phyloP scores from a whole-genome alignment of 2,329 filamentous ascomycete species.

The Orbilia oligospora region DNA sequence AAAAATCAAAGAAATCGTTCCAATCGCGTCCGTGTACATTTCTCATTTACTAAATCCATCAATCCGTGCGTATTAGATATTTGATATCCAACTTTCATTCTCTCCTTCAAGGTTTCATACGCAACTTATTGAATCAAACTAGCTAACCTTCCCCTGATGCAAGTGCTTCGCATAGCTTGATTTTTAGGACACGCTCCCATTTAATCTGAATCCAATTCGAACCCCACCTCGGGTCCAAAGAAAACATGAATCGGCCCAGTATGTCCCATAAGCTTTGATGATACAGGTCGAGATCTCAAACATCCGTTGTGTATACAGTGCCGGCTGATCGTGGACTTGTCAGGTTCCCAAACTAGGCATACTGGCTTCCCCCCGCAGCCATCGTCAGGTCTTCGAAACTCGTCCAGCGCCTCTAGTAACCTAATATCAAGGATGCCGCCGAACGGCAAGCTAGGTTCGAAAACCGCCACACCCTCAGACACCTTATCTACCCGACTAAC shows the following conservation, averaged over 20 bases:
- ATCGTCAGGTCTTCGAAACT: constrained; percentile 50
- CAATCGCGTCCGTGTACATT: too few species aligned
- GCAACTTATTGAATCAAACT: not conserved
- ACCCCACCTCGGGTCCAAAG: not conserved
- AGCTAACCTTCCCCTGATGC: not conserved
- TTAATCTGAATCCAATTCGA: not conserved
- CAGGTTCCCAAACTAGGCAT: constrained; percentile 59
- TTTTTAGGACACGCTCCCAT: not conserved
- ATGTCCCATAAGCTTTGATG: constrained; percentile 14
- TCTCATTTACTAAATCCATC: too few species aligned
- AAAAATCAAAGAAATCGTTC: too few species aligned
- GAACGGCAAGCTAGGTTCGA: constrained; percentile 59
- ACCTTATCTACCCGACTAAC: constrained; percentile 2
- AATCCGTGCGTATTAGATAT: too few species aligned
- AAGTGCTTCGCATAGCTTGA: not conserved
- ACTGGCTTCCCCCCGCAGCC: constrained; percentile 59
- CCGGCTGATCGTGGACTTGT: constrained; percentile 30
- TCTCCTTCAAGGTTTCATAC: not conserved
- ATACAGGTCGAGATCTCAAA: not conserved
- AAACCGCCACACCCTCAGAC: not conserved
- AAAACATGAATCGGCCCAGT: constrained; percentile 60
- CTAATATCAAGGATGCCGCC: constrained; percentile 58
- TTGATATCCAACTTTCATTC: too few species aligned
- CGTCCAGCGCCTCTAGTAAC: constrained; percentile 46
- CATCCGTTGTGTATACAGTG: constrained; percentile 5